phyloP scores from a whole-genome alignment of 495 filamentous ascomycete species.

The Aspergillus bertholletiae region DNA sequence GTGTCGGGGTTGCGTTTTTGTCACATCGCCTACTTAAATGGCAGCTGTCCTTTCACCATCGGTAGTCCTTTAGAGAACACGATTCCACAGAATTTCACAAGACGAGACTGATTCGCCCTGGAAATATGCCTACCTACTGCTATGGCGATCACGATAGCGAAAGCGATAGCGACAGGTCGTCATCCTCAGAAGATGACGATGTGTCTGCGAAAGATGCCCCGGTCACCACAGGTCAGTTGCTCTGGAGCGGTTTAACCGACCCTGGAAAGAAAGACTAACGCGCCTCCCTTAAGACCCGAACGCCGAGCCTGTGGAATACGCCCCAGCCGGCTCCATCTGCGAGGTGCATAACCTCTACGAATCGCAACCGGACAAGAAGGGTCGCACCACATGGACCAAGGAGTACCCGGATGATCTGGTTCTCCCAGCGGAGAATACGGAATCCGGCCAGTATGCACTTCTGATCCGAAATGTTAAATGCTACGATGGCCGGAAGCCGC shows the following conservation, averaged over 20 bases:
- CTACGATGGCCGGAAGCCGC: constrained; percentile 57
- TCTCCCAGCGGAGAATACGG: constrained; percentile 46
- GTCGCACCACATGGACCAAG: constrained; percentile 28
- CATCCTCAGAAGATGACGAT: no score
- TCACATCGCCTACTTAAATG: no score
- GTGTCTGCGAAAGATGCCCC: neutral
- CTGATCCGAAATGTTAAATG: constrained; percentile 52
- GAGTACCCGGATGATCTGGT: constrained; percentile 41
- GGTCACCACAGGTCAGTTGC: neutral
- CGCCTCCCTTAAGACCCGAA: neutral
- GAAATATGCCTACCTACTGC: no score
- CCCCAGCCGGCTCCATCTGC: constrained; percentile 22
- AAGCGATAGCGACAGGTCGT: no score
- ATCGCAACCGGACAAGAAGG: constrained; percentile 21
- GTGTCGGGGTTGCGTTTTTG: no score
- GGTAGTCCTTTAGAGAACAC: no score
- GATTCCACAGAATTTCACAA: no score
- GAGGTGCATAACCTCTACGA: constrained; percentile 30
- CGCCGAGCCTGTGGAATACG: neutral
- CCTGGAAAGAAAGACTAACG: neutral
- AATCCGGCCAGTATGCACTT: constrained; percentile 50
- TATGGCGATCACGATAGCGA: no score
- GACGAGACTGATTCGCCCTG: no score
- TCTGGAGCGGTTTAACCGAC: no score
- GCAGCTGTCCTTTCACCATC: no score